A percentile compares a stretch with the other conserved stretches of the same genome.
Evolutionary conservation across 352 stramenopile species (phyloP).

Genomic region (Pythium sp.): DNA sequence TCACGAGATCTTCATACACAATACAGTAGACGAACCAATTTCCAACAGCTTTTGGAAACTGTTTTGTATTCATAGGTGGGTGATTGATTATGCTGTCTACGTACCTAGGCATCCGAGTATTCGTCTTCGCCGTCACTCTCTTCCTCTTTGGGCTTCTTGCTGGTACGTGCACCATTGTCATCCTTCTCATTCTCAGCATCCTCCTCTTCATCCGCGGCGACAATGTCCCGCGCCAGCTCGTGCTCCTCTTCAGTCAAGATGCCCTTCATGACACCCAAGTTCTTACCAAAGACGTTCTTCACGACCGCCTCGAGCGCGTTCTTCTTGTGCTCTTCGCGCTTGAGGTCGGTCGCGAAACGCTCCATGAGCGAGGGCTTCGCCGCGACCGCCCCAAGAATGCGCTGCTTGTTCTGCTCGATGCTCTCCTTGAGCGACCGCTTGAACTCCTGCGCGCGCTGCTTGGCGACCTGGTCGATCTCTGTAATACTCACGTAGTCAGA

Average conservation of each 20-base stretch:
- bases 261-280: slow-evolving; percentile 54
- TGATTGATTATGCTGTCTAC: not conserved
- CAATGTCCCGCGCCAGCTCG: slow-evolving; percentile 49
- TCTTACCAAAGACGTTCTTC: slow-evolving; percentile 69
- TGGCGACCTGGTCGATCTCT: slow-evolving; percentile 34
- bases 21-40: slow-evolving; percentile 8
- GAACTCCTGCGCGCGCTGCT: slow-evolving; percentile 58
- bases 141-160: slow-evolving; percentile 7
- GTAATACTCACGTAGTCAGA: slow-evolving; percentile 50
- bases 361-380: slow-evolving; percentile 69
- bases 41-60: not conserved
- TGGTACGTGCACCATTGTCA: not conserved
- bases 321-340: slow-evolving; percentile 71
- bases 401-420: slow-evolving; percentile 62
- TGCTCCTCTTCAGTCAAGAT: slow-evolving; percentile 71
- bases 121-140: slow-evolving; percentile 13
- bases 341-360: slow-evolving; percentile 60
- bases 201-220: slow-evolving; percentile 31
- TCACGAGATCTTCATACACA: slow-evolving; percentile 4
- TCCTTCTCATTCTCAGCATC: slow-evolving; percentile 10
- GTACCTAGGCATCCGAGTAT: slow-evolving; percentile 11
- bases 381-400: slow-evolving; percentile 43
- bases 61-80: not conserved
- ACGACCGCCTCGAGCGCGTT: slow-evolving; percentile 66
- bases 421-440: slow-evolving; percentile 57